phyloP scores from a whole-genome alignment of 176 grass and related monocot species.

The Paspalum vaginatum region DNA sequence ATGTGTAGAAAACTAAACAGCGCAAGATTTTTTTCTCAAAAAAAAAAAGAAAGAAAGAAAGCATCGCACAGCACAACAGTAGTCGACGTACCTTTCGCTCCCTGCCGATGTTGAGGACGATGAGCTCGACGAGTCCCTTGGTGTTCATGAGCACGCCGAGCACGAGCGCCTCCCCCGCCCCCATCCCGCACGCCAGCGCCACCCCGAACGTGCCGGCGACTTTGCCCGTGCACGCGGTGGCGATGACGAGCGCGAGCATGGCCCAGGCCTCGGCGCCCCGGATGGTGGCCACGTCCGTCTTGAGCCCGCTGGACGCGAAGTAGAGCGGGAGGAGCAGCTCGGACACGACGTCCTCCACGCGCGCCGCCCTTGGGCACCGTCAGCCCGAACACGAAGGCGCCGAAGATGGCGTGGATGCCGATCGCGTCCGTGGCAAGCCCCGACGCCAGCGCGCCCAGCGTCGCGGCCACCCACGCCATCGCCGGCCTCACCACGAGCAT shows the following conservation, averaged over 20 bases:
- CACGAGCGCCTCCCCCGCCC: constrained; percentile 51
- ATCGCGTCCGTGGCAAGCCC: constrained; percentile 74
- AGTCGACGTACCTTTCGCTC: constrained; percentile 74
- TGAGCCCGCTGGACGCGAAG: constrained; percentile 83
- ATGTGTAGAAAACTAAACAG: no score
- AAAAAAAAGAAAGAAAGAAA: no score
- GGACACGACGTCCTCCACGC: constrained; percentile 80
- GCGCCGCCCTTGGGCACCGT: constrained; percentile 77
- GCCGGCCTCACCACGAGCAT: constrained; percentile 53
- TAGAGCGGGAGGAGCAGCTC: constrained; percentile 74
- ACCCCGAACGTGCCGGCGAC: constrained; percentile 62
- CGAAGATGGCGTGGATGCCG: constrained; percentile 91
- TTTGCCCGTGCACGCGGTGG: constrained; percentile 61
- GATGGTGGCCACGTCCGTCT: constrained; percentile 78
- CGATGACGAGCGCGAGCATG: constrained; percentile 63
- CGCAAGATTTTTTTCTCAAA: no score
- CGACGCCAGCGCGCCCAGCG: constrained; percentile 46
- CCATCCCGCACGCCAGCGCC: constrained; percentile 75
- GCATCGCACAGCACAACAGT: no score
- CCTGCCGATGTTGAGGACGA: constrained; percentile 91
- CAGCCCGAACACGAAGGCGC: constrained; percentile 84
- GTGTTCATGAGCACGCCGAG: constrained; percentile 85
- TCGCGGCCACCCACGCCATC: constrained; percentile 78
- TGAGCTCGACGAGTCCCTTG: constrained; percentile 89
- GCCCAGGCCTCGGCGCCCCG: constrained; percentile 60